Base-by-base conservation (phyloP, 176 grass and related monocot genomes). In the Ananas comosus region DNA sequence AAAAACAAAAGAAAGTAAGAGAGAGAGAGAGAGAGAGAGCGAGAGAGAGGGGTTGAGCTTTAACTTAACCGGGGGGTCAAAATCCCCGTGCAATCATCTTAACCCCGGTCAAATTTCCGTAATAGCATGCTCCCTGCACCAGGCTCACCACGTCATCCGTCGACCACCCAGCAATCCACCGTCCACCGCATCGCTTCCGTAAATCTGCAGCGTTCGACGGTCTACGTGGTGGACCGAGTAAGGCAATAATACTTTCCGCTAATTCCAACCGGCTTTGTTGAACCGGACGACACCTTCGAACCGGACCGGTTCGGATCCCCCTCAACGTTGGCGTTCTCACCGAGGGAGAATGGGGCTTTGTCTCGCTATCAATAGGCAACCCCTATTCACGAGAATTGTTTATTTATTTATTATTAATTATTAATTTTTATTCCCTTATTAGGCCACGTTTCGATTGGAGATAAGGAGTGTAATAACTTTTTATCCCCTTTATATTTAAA, bases 311-410 rank as follows among this genome's bases (percentile, higher is more conserved):
- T 18, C 21, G 63, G 10, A 53, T 18, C 21, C 63, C 48, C 51
- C 3, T 13, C 25, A 1, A 27, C 25, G 11, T 63, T 64, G 28
- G 63, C 63, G 61, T 75, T 75, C 33, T 49, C 33, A 17, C 71
- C 71, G 10, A 54, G 71, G 71, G 48, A 56, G 13, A 2, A 42
- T 42, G 33, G 42, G n/a, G 21, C 14, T 25, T 51, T 75, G 73
- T 75, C 63, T 42, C 64, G 63, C 53, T 75, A 65, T 75, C 64
- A 75, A 75, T 50, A 63, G 63, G 64, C 73, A 75, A 63, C 48
- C 13, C 56, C 19, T 59, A 2, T 19, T 59, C 56, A 3, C 49
- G 49, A 49, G 24, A 21, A 73, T 48, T 59, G 63, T 48, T 61
- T 7, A 27, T 42, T 42, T 42, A 27, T 6, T 42, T 42, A 7